Conservation (phyloP, 257 asterid species). For the Cynanchum wilfordii region DNA sequence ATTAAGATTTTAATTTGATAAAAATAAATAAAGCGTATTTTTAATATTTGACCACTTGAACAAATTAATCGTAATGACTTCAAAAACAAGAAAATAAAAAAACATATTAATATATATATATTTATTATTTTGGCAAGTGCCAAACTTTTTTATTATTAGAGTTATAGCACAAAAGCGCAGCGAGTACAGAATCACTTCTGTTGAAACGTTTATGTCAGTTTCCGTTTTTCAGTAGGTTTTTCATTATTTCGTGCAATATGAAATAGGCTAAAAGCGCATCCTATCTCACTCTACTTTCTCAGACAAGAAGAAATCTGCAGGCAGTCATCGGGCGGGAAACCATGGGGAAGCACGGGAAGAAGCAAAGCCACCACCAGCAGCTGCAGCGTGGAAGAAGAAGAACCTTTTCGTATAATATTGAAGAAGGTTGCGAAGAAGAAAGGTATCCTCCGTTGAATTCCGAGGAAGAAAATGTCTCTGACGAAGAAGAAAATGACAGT, state of each 20-base stretch:
- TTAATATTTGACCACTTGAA: too few relatives aligned
- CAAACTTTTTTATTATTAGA: too few relatives aligned
- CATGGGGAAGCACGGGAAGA: slow-evolving; percentile 91
- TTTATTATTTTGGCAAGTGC: too few relatives aligned
- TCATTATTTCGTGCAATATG: background rate
- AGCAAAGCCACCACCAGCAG: slow-evolving; percentile 41
- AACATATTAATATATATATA: too few relatives aligned
- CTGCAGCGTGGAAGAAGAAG: slow-evolving; percentile 50
- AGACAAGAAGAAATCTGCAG: background rate
- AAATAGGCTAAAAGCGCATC: background rate
- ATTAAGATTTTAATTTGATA: too few relatives aligned
- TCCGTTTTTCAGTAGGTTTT: too few relatives aligned
- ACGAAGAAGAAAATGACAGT: slow-evolving; percentile 46
- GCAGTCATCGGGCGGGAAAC: background rate
- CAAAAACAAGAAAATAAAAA: too few relatives aligned
- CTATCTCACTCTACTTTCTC: background rate
- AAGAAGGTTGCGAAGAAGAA: slow-evolving; percentile 35
- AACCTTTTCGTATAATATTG: slow-evolving; percentile 39
- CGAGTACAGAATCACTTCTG: too few relatives aligned
- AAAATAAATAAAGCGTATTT: too few relatives aligned
- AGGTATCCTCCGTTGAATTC: slow-evolving; percentile 23
- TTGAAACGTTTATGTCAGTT: too few relatives aligned
- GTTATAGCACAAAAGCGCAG: too few relatives aligned
- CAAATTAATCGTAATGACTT: too few relatives aligned
- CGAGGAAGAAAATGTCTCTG: slow-evolving; percentile 22